Base-by-base conservation (phyloP, 371 early-diverging fungal genomes). In the Coemansia sp. region DNA sequence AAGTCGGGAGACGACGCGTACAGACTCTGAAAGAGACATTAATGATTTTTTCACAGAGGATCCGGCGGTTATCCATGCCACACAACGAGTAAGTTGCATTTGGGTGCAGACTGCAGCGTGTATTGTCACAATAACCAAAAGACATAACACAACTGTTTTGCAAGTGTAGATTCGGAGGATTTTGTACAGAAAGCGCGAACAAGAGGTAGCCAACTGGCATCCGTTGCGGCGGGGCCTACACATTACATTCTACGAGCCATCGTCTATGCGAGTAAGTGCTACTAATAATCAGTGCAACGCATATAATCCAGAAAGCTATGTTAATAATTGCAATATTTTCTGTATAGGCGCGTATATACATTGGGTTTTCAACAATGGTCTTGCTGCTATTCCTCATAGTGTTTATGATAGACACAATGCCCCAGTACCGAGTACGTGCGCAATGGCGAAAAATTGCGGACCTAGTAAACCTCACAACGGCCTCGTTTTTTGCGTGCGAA, bases 381-480 rank as follows among this genome's bases (percentile, higher is more conserved):
- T 66, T 77, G 62, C 60, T 77, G 18, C 44, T 77, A 44, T 77
- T 77, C 21, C 60, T 77, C 2, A 77, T 77, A n/a, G 78, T 77
- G 28, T 77, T 77, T 55, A 77, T 77, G 73, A 68, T 77, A 11
- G 78, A 77, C 26, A 77, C 78, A 4, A 39, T 77, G 23, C 78
- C 78, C 3, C 78, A 77, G 56, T 77, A 77, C 63, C 44, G 78
- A 21, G 48, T 77, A 12, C 44, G 52, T 26, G 33, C 47, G 12
- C 47, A 65, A 39, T 77, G 78, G 78, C 68, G 72, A 3, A 21
- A 11, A 2, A 59, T 77, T 9, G 72, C 78, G 2, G 57, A 57
- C 9, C 53, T 61, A 7, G 68, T 77, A 5, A 72, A 72, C 28
- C 63, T 77, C 33, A 53, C 69, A 0, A 77, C 78, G 3, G 72